These are phyloP conservation scores for Exsudoporus floridanus DNA, from an alignment of 1,284 basidiomycete genomes.

Conservation along the genomic window DNA sequence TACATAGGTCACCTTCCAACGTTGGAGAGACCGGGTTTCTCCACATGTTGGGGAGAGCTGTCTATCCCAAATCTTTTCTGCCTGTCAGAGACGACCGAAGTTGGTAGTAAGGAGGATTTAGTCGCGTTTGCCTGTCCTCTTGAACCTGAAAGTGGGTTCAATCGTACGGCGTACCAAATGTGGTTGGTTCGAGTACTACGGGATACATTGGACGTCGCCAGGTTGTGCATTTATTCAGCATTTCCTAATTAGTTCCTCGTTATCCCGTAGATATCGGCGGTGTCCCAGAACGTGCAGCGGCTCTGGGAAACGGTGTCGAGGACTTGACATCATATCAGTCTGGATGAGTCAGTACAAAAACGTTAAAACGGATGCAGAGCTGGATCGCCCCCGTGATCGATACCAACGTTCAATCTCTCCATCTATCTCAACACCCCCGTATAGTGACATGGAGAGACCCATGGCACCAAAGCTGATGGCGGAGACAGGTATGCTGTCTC, in stretches of 20 bases:
- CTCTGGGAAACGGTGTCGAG: constrained; percentile 30
- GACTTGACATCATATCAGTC: constrained; percentile 11
- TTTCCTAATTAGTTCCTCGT: constrained; percentile 41
- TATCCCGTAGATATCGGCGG: constrained; percentile 40
- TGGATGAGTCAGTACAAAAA: background rate
- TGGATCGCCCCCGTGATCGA: background rate
- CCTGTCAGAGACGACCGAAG: constrained; percentile 31
- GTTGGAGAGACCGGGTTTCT: constrained; percentile 30
- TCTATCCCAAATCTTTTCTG: constrained; percentile 15
- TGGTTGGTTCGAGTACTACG: no score
- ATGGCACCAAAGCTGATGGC: constrained; percentile 42
- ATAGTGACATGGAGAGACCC: constrained; percentile 33
- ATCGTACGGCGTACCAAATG: no score
- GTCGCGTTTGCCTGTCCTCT: constrained; percentile 38
- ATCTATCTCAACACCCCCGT: constrained; percentile 37
- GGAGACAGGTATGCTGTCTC: constrained; percentile 22
- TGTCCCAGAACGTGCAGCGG: constrained; percentile 43
- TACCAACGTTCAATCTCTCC: constrained; percentile 42
- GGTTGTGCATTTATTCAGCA: constrained; percentile 30
- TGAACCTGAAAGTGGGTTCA: constrained; percentile 30
- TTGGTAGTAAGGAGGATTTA: constrained; percentile 51
- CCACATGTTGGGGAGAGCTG: constrained; percentile 23
- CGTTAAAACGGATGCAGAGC: background rate
- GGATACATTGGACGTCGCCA: no score
- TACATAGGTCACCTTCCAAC: constrained; percentile 33